phyloP scores from a whole-genome alignment of 2,329 filamentous ascomycete genomes.

The Cladosporium sp. region DNA sequence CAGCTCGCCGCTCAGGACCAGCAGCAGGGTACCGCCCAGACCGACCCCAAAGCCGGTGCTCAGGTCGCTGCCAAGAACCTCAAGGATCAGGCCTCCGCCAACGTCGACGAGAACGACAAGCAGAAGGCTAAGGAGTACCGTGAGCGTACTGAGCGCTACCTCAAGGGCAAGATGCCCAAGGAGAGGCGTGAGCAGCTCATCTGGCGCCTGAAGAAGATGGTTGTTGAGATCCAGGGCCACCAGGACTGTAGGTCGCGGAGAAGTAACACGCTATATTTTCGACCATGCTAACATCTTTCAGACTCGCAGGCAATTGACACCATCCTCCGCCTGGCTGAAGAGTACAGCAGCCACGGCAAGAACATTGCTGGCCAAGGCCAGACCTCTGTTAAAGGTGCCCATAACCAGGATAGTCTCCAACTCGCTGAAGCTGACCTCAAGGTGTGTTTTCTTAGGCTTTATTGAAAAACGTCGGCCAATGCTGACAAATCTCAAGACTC shows the following conservation, averaged over 20 bases:
- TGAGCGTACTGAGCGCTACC: constrained; percentile 63
- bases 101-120: constrained; percentile 59
- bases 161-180: constrained; percentile 80
- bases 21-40: constrained; percentile 38
- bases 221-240: constrained; percentile 93
- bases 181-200: constrained; percentile 90
- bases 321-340: constrained; percentile 75
- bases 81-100: constrained; percentile 56
- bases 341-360: constrained; percentile 73
- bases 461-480: constrained; percentile 34
- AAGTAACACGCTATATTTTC: not conserved
- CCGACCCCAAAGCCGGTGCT: constrained; percentile 49
- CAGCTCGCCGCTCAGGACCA: constrained; percentile 50
- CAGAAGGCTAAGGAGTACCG: constrained; percentile 40
- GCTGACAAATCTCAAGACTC: constrained; percentile 58
- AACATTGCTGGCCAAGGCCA: constrained; percentile 59
- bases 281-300: constrained; percentile 26
- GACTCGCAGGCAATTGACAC: constrained; percentile 87
- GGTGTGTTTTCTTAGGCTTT: constrained; percentile 48
- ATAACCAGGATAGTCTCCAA: constrained; percentile 58
- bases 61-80: constrained; percentile 43
- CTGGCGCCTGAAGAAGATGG: constrained; percentile 94
- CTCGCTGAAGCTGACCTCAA: constrained; percentile 75
- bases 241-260: constrained; percentile 62
- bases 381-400: constrained; percentile 67